Percentiles rank a stretch among this genome's conserved stretches.
These are phyloP conservation scores for Cladosporium sphaerospermum DNA, from an alignment of 2,329 filamentous ascomycete genomes.

Conservation along the genomic window DNA sequence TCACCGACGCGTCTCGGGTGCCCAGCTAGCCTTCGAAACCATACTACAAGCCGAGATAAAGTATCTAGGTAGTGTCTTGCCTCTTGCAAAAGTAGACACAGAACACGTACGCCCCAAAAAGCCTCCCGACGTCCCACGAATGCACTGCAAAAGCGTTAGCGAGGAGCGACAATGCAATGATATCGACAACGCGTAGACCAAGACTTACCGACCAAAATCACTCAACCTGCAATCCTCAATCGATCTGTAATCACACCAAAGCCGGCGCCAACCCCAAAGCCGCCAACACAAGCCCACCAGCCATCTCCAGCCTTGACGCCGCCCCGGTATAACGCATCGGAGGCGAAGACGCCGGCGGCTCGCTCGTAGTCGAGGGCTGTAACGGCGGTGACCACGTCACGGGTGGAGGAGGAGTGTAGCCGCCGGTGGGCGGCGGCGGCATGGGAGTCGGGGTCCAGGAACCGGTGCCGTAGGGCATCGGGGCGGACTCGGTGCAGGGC, in stretches of 20 bases:
- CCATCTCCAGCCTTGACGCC: not conserved
- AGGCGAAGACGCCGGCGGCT: not conserved
- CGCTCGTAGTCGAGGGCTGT: not conserved
- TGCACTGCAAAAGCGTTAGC: too few relatives aligned
- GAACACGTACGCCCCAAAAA: too few relatives aligned
- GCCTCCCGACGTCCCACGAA: too few relatives aligned
- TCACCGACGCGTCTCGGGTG: too few relatives aligned
- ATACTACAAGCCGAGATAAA: too few relatives aligned
- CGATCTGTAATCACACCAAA: not conserved
- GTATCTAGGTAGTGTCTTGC: too few relatives aligned
- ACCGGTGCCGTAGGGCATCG: not conserved
- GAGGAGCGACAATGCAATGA: too few relatives aligned
- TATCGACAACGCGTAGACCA: too few relatives aligned
- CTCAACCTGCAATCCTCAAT: too few relatives aligned
- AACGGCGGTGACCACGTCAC: not conserved
- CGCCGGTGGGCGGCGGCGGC: not conserved
- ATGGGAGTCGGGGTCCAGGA: not conserved
- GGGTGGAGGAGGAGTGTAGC: not conserved
- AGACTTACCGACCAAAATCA: too few relatives aligned
- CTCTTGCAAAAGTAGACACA: too few relatives aligned
- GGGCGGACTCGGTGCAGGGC: slow-evolving; percentile 4
- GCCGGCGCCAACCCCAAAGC: not conserved
- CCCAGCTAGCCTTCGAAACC: too few relatives aligned
- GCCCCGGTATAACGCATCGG: not conserved
- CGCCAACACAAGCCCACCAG: not conserved